phyloP scores from a whole-genome alignment of 441 rosid genomes.

The Pelargonium australe region DNA sequence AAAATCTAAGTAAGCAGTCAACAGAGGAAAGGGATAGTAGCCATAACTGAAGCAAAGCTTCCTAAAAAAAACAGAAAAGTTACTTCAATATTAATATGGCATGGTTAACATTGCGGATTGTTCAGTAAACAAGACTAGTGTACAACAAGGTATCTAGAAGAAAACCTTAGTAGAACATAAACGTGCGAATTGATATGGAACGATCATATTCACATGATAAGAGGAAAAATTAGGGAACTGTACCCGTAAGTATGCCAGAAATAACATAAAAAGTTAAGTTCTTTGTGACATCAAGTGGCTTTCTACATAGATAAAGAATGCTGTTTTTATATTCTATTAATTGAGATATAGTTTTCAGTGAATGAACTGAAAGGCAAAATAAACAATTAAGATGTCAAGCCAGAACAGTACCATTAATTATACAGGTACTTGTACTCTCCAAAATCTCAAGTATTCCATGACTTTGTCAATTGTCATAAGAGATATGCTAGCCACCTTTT shows the following conservation, averaged over 20 bases:
- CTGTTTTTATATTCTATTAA: conserved; percentile 15
- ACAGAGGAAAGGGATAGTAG: conserved; percentile 8
- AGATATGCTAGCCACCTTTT: too few species aligned
- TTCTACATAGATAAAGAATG: conserved; percentile 51
- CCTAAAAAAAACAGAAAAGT: not conserved
- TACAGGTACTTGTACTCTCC: not conserved
- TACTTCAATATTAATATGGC: not conserved
- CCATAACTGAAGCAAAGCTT: not conserved
- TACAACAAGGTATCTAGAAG: not conserved
- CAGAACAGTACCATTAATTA: not conserved
- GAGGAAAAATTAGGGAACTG: conserved; percentile 16
- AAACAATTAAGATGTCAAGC: conserved; percentile 5
- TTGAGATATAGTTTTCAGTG: not conserved
- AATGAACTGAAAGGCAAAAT: not conserved
- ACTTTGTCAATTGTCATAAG: too few species aligned
- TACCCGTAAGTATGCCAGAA: conserved; percentile 80
- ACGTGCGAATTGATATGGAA: not conserved
- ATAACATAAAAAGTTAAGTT: conserved; percentile 76
- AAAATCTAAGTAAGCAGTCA: conserved; percentile 14
- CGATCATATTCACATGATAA: not conserved
- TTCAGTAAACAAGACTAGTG: not conserved
- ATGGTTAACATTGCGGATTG: not conserved
- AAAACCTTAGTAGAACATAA: not conserved
- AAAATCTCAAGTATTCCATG: not conserved
- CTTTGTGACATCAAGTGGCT: conserved; percentile 92